These are phyloP conservation scores for Neofusicoccum parvum DNA, from an alignment of 2,329 filamentous ascomycete species.

Conservation along the genomic window DNA sequence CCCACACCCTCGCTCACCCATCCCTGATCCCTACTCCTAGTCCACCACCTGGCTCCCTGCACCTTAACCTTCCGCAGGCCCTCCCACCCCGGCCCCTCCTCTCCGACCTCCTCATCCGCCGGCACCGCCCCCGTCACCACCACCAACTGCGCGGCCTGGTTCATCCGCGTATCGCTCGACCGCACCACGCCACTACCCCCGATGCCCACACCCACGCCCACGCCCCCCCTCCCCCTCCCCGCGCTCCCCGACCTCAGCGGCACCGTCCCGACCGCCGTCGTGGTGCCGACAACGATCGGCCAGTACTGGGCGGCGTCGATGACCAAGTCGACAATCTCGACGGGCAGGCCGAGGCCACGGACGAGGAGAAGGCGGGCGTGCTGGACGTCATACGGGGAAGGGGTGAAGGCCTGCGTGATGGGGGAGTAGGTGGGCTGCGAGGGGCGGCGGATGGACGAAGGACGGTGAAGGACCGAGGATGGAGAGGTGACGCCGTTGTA, in stretches of 20 bases:
- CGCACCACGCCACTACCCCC: background rate
- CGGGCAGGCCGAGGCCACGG: constrained; percentile 5
- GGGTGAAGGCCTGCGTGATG: background rate
- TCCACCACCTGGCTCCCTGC: constrained; percentile 23
- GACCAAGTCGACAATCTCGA: constrained; percentile 13
- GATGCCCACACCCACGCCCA: background rate
- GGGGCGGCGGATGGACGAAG: background rate
- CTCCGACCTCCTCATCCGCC: background rate
- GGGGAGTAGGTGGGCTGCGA: background rate
- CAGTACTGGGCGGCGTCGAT: constrained; percentile 19
- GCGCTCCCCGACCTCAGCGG: background rate
- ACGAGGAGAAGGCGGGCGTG: background rate
- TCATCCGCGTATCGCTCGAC: background rate
- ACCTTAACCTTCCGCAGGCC: background rate
- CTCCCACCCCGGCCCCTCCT: background rate
- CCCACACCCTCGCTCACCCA: constrained; percentile 29
- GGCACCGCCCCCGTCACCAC: constrained; percentile 8
- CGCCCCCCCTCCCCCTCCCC: background rate
- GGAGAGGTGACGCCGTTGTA: background rate
- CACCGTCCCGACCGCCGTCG: background rate
- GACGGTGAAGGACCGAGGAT: background rate
- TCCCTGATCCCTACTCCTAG: constrained; percentile 35
- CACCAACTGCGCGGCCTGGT: constrained; percentile 11
- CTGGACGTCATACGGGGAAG: background rate
- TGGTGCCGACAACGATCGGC: constrained; percentile 1